Conservation (phyloP, 2,329 filamentous ascomycete genomes). For the Dothideomycetes sp. region DNA sequence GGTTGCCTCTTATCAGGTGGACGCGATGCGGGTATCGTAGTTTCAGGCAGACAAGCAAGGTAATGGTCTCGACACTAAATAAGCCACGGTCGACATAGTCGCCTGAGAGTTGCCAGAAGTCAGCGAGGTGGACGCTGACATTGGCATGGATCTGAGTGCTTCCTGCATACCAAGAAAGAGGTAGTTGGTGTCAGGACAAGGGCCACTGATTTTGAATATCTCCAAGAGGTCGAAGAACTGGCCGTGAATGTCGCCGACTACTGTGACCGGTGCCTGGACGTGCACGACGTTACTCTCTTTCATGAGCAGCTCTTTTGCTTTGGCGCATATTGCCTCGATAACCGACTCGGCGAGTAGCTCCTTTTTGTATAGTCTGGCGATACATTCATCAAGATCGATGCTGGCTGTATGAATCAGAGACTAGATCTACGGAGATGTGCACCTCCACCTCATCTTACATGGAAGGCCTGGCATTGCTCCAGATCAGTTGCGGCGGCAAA, state of each 20-base stretch:
- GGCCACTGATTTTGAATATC: slow-evolving; percentile 97
- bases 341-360: slow-evolving; percentile 95
- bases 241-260: slow-evolving; percentile 96
- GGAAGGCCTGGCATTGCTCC: slow-evolving; percentile 38
- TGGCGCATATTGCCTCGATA: slow-evolving; percentile 97
- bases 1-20: slow-evolving; percentile 73
- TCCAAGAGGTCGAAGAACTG: slow-evolving; percentile 99
- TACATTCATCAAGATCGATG: slow-evolving; percentile 97
- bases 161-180: slow-evolving; percentile 84
- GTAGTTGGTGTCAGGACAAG: slow-evolving; percentile 96
- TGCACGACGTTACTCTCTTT: slow-evolving; percentile 99
- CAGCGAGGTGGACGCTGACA: background rate
- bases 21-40: slow-evolving; percentile 92
- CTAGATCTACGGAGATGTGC: background rate
- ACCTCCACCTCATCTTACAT: slow-evolving; percentile 25
- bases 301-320: slow-evolving; percentile 98
- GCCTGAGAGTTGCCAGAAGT: slow-evolving; percentile 39
- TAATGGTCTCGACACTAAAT: slow-evolving; percentile 98
- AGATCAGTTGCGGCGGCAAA: slow-evolving; percentile 2
- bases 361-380: slow-evolving; percentile 91
- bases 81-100: slow-evolving; percentile 94
- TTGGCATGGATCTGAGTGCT: too few species aligned
- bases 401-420: slow-evolving; percentile 49
- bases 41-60: slow-evolving; percentile 92
- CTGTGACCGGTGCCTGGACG: slow-evolving; percentile 87